Percentiles rank a stretch among this genome's conserved stretches.
Evolutionary conservation across 495 filamentous ascomycete genomes (phyloP).

Genomic region (Hyaloscypha finlandica): DNA sequence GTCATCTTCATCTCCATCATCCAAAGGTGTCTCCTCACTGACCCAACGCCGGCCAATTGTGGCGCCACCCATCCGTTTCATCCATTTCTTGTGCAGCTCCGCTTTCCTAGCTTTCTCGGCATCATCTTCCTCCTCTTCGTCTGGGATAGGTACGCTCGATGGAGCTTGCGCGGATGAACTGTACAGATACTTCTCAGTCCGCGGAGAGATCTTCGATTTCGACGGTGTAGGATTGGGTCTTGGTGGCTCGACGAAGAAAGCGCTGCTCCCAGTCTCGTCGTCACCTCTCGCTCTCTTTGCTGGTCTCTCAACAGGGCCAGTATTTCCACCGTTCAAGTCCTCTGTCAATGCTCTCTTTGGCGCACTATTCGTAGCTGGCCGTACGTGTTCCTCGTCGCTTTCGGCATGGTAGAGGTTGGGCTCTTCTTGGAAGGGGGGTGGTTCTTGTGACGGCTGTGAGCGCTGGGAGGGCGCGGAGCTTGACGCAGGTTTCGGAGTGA

Average conservation of each 20-base stretch:
- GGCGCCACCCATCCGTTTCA: conserved; percentile 81
- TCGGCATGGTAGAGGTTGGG: conserved; percentile 26
- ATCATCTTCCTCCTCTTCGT: conserved; percentile 50
- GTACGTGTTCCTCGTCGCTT: conserved; percentile 21
- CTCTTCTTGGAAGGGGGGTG: conserved; percentile 21
- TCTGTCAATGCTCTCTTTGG: conserved; percentile 48
- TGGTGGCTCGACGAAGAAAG: conserved; percentile 19
- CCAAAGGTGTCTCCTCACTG: conserved; percentile 52
- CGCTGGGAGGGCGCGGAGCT: conserved; percentile 27
- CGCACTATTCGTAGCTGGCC: not conserved
- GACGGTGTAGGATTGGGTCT: not conserved
- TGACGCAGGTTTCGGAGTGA: conserved; percentile 62
- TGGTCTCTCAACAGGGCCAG: conserved; percentile 36
- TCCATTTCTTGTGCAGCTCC: conserved; percentile 80
- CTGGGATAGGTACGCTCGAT: conserved; percentile 37
- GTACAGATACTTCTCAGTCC: conserved; percentile 51
- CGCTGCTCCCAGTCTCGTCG: conserved; percentile 34
- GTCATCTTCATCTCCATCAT: conserved; percentile 47
- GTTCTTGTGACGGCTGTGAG: conserved; percentile 21
- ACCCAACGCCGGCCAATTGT: conserved; percentile 59
- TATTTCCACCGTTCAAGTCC: conserved; percentile 39
- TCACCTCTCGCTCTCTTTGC: conserved; percentile 45
- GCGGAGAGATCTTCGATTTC: conserved; percentile 23
- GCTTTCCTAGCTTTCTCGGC: conserved; percentile 54
- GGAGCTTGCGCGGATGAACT: conserved; percentile 34